Evolutionary conservation across 805 yeast genomes (phyloP), one percentile per base, ranked within the genome.

Genomic region (Candida endomychidarum): DNA sequence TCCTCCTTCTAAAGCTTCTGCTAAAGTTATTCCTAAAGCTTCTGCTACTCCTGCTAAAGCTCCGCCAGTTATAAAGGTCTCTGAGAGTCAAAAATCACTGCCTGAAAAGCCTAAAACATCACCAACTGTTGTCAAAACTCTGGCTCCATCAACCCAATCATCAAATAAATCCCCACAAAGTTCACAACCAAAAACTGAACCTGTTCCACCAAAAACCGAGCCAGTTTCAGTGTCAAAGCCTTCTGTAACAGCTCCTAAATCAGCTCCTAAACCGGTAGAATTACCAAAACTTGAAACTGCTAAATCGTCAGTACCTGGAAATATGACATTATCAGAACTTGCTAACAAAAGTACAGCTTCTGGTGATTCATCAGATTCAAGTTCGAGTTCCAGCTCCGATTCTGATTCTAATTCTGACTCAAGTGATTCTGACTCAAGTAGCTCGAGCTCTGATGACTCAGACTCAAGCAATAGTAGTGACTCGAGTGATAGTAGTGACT

Each of bases 311-410:
- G 31, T n/a, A n/a, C n/a, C n/a, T n/a, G n/a, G n/a, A n/a, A n/a
- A n/a, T n/a, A n/a, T n/a, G 10, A 7, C 28, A 23, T 27, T 25
- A 18, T 9, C 23, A 24, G 23, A 26, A 26, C 26, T 21, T 24
- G 20, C 30, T 8, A 27, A n/a, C 22, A 26, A 18, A n/a, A n/a
- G n/a, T n/a, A n/a, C n/a, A n/a, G n/a, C n/a, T n/a, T n/a, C n/a
- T n/a, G n/a, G n/a, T n/a, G n/a, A n/a, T n/a, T n/a, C n/a, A n/a
- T 46, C 51, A 16, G 44, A 38, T 23, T 37, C 48, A 10, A 37
- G 33, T 24, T 39, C 44, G 7, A 46, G 41, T 20, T 44, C 49
- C 12, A 38, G 36, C 22, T 41, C 44, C n/a, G 43, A 36, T 25
- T 45, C 52, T 12, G 48, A 46, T 20, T 41, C 47, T 11, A 39